Conservation (phyloP, 1,139 yeast species). For the Blastobotrys apis region DNA sequence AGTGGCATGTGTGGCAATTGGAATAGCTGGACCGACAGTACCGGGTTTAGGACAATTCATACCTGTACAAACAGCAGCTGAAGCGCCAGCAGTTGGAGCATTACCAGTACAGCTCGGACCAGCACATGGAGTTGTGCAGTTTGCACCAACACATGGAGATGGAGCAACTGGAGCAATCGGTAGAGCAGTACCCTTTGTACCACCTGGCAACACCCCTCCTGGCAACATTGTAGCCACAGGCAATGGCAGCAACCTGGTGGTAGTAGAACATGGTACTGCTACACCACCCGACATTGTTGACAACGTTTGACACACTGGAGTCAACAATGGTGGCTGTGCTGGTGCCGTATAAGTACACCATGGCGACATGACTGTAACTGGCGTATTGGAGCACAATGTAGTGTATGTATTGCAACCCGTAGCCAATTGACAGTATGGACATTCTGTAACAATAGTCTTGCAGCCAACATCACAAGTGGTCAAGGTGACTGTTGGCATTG, state of each 20-base stretch:
- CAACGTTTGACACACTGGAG: conserved; percentile 6
- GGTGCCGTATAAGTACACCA: conserved; percentile 15
- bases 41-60: too few species aligned
- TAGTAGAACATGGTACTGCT: conserved; percentile 1
- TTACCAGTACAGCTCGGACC: conserved; percentile 5
- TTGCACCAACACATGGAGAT: background rate
- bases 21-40: conserved; percentile 5
- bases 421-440: conserved; percentile 21
- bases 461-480: conserved; percentile 13
- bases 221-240: conserved; percentile 5
- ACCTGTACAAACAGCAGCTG: too few species aligned
- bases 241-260: conserved; percentile 6
- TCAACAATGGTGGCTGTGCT: conserved; percentile 10
- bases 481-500: conserved; percentile 21
- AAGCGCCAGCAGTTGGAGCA: too few species aligned
- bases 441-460: conserved; percentile 17
- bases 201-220: background rate
- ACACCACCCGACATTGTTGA: conserved; percentile 2
- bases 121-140: conserved; percentile 1
- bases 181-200: background rate
- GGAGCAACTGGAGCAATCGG: conserved; percentile 8
- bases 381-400: conserved; percentile 4
- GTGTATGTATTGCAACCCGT: conserved; percentile 18
- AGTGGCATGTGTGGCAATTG: conserved; percentile 6
- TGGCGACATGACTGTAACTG: conserved; percentile 15